A percentile compares a stretch with the other conserved stretches of the same genome.
Evolutionary conservation across 2,329 filamentous ascomycete species (phyloP).

Genomic region (Diaporthe citrichinensis): DNA sequence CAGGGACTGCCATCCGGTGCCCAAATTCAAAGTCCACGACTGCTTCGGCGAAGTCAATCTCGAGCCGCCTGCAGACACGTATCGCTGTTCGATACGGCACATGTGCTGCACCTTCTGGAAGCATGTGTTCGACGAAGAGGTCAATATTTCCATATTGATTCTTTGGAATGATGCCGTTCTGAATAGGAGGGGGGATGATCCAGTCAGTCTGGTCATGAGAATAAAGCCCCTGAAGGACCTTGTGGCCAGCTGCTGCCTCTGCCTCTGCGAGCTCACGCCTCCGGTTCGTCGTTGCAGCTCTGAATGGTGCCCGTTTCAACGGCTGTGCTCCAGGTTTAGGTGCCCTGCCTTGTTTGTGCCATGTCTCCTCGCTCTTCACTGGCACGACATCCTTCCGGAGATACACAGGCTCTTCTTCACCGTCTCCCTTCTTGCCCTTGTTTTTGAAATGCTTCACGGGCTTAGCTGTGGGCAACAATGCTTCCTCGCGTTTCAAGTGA

Average conservation of each 20-base stretch:
- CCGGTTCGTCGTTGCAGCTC: constrained; percentile 89
- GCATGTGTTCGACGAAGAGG: constrained; percentile 94
- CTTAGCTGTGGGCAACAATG: constrained; percentile 76
- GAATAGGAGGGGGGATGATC: constrained; percentile 91
- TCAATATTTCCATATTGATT: constrained; percentile 98
- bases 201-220: constrained; percentile 89
- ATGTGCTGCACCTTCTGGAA: constrained; percentile 84
- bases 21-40: constrained; percentile 98
- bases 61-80: constrained; percentile 85
- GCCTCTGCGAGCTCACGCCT: constrained; percentile 91
- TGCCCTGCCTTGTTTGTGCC: constrained; percentile 95
- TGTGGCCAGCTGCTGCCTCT: constrained; percentile 83
- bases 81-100: constrained; percentile 83
- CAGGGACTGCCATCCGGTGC: constrained; percentile 91
- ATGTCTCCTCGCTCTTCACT: constrained; percentile 94
- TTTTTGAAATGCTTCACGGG: constrained; percentile 82
- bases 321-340: constrained; percentile 79
- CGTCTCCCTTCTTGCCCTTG: constrained; percentile 79
- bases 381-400: constrained; percentile 82
- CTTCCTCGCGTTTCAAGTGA: constrained; percentile 93
- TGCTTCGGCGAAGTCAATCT: constrained; percentile 92
- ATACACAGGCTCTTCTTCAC: constrained; percentile 85
- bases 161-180: constrained; percentile 89
- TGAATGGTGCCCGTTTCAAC: constrained; percentile 89
- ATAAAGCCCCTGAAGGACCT: constrained; percentile 89